Evolutionary conservation across 495 filamentous ascomycete genomes (phyloP), one percentile per base, ranked within the genome.

Genomic region (Platismatia glauca): DNA sequence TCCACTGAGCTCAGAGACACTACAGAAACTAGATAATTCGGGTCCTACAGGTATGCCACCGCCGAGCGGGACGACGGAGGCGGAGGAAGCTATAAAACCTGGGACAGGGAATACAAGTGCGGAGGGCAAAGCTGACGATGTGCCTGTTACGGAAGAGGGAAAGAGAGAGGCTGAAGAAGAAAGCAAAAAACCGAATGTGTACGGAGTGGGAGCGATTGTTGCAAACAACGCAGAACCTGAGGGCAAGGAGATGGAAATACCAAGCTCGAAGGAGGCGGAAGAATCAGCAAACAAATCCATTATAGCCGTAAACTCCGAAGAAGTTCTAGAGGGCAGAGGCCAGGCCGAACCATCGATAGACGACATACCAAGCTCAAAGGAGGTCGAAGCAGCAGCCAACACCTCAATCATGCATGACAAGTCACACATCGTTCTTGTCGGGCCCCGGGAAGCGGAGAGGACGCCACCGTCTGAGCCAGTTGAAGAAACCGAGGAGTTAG

Each of bases 11-110:
- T 33, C 50, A 8, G 58, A 59, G 11, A 34, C 24, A 31, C 27
- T 64, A 37, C 58, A 63, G 50, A 69, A 64, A 33, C 27, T 69
- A 5, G 64, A 69, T 46, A 55, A 63, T 31, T 58, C 64, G 3
- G 62, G 52, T 6, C 64, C 65, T 7, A 62, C 58, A 20, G 65
- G 65, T 41, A 64, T 69, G 65, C 65, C 65, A 5, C 67, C 65
- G 18, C 64, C 64, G 9, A 67, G 57, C 29, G 67, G 67, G 31
- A 64, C 27, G 8, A 69, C 67, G 13, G 67, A 67, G 22, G 65
- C 67, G 9, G 44, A 6, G 29, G 61, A 64, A n/a, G 82, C 79
- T 8, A 81, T 82, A 69, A 73, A 83, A 61, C 69, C 76, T 6
- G 71, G 72, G 43, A 67, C 43, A 35, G 68, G 58, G 9, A 35